A percentile compares a stretch with the other conserved stretches of the same genome.
Evolutionary conservation across 345 rosid genomes (phyloP).

Genomic region (Gossypium herbaceum): DNA sequence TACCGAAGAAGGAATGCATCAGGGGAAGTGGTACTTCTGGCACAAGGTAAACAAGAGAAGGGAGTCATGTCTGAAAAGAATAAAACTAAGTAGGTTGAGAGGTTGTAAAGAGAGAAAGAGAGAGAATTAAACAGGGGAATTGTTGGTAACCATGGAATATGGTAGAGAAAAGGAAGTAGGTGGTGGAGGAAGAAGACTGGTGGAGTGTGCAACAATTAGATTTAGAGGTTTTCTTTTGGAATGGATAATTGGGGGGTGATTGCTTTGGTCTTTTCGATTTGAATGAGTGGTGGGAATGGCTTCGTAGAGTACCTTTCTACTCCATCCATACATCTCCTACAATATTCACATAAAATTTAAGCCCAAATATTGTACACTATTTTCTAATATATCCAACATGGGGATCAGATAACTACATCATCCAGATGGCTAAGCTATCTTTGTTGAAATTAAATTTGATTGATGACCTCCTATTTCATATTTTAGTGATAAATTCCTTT

Average conservation of each 20-base stretch:
- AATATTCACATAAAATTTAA: not conserved
- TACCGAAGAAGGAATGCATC: conserved; percentile 25
- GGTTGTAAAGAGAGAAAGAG: not conserved
- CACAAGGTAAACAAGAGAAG: conserved; percentile 50
- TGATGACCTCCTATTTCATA: no score
- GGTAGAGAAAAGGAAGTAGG: conserved; percentile 21
- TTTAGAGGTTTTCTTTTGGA: not conserved
- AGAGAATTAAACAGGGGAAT: conserved; percentile 19
- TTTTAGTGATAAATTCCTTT: no score
- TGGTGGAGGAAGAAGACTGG: conserved; percentile 29
- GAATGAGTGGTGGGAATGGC: conserved; percentile 34
- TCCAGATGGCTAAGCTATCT: no score
- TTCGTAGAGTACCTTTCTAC: not conserved
- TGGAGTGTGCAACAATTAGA: conserved; percentile 15
- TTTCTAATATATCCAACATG: no score
- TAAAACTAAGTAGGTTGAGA: not conserved
- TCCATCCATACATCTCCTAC: not conserved
- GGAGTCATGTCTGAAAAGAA: conserved; percentile 49
- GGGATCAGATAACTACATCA: no score
- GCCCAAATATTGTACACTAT: no score
- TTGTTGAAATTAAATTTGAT: no score
- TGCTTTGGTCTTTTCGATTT: conserved; percentile 9
- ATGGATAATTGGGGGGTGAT: conserved; percentile 24
- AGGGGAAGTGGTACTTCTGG: conserved; percentile 39
- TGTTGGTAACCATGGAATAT: conserved; percentile 30